phyloP scores from a whole-genome alignment of 768 basidiomycete species.

The Mycena albidolilacea region DNA sequence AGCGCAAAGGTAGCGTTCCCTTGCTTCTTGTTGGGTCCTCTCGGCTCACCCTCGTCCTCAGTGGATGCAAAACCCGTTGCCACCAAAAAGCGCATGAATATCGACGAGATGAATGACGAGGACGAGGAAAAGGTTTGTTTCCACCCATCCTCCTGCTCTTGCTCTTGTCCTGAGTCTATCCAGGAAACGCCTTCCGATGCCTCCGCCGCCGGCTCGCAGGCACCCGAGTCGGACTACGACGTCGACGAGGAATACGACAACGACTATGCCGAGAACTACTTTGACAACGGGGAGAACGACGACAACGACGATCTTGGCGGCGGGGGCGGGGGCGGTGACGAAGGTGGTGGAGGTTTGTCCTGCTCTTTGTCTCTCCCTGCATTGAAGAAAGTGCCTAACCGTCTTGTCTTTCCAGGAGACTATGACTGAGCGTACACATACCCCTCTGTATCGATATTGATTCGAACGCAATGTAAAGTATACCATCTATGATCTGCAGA shows the following conservation, averaged over 20 bases:
- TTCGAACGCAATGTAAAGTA: constrained; percentile 27
- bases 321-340: constrained; percentile 75
- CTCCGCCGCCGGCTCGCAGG: constrained; percentile 78
- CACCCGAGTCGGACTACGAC: constrained; percentile 81
- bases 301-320: constrained; percentile 85
- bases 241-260: constrained; percentile 94
- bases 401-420: constrained; percentile 28
- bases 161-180: background rate
- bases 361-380: background rate
- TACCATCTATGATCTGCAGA: background rate
- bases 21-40: background rate
- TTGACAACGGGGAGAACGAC: constrained; percentile 90
- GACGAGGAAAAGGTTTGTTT: constrained; percentile 68
- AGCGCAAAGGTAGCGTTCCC: constrained; percentile 62
- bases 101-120: constrained; percentile 79
- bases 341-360: constrained; percentile 60
- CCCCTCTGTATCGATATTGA: constrained; percentile 32
- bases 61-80: constrained; percentile 49
- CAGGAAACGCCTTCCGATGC: constrained; percentile 82
- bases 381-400: background rate
- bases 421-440: constrained; percentile 33
- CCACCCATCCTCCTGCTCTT: background rate
- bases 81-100: constrained; percentile 63
- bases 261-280: constrained; percentile 92
- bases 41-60: constrained; percentile 1